Conservation (phyloP, 768 basidiomycete species). For the Mycena sanguinolenta region DNA sequence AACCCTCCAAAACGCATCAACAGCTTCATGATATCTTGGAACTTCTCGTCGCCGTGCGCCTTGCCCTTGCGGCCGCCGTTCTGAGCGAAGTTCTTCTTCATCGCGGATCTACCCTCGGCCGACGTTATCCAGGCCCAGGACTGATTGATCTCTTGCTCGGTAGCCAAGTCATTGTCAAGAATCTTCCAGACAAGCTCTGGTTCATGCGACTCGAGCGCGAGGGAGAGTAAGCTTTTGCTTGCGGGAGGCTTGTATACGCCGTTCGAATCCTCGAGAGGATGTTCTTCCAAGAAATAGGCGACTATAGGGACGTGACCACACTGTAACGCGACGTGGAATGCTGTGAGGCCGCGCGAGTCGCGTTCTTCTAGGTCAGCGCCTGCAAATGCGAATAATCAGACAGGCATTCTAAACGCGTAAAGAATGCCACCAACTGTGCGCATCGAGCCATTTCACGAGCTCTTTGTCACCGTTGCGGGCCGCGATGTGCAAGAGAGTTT, state of each 20-base stretch:
- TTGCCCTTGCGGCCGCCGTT: conserved; percentile 37
- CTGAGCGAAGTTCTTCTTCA: conserved; percentile 34
- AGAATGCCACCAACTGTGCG: conserved; percentile 67
- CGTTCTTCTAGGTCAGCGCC: conserved; percentile 83
- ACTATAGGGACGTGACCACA: conserved; percentile 66
- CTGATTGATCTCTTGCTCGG: conserved; percentile 60
- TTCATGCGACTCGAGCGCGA: conserved; percentile 72
- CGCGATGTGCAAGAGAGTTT: conserved; percentile 81
- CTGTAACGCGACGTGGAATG: conserved; percentile 76
- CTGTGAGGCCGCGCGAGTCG: conserved; percentile 67
- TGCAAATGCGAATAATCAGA: conserved; percentile 44
- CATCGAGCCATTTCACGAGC: conserved; percentile 77
- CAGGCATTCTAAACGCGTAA: conserved; percentile 38
- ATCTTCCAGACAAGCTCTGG: conserved; percentile 77
- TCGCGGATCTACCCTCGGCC: conserved; percentile 43
- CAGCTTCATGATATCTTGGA: conserved; percentile 65
- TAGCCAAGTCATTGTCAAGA: conserved; percentile 69
- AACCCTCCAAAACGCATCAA: conserved; percentile 66
- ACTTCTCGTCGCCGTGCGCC: conserved; percentile 43
- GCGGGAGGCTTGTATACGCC: conserved; percentile 62
- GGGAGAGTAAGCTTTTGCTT: conserved; percentile 60
- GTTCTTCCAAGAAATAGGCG: conserved; percentile 71
- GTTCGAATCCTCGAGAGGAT: conserved; percentile 65
- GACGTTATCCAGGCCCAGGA: conserved; percentile 66
- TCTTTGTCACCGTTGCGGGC: conserved; percentile 66